Conservation (phyloP, 176 grass and related monocot species). For the Ananas comosus region DNA sequence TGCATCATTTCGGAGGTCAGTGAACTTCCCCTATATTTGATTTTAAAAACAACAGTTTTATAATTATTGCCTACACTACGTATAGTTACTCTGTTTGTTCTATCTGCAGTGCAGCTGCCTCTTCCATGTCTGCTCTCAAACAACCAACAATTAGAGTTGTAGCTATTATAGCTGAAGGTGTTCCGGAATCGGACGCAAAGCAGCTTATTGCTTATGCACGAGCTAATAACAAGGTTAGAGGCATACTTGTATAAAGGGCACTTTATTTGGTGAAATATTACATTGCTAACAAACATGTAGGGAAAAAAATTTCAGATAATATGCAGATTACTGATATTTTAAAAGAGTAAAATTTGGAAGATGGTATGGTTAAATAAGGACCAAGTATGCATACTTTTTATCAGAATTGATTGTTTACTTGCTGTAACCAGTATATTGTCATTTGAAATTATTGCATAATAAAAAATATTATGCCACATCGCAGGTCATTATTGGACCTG, state of each 20-base stretch:
- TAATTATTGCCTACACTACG: not conserved
- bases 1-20: constrained; percentile 88
- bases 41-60: constrained; percentile 3
- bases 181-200: constrained; percentile 89
- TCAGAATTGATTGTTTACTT: too few relatives aligned
- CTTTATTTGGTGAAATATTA: not conserved
- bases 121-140: constrained; percentile 91
- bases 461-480: not conserved
- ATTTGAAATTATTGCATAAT: not conserved
- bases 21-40: constrained; percentile 11
- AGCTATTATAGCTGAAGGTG: constrained; percentile 97
- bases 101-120: constrained; percentile 80
- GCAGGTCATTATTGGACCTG: constrained; percentile 93
- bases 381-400: too few relatives aligned
- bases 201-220: constrained; percentile 85
- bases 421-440: too few relatives aligned
- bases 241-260: not conserved
- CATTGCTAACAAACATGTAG: too few relatives aligned
- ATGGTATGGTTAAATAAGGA: too few relatives aligned
- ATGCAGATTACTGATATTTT: too few relatives aligned
- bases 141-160: constrained; percentile 89
- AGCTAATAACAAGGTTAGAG: constrained; percentile 85
- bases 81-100: constrained; percentile 14
- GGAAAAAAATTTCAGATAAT: too few relatives aligned
- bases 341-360: too few relatives aligned